phyloP scores from a whole-genome alignment of 106 monocot species.

The Dioscorea dumetorum region DNA sequence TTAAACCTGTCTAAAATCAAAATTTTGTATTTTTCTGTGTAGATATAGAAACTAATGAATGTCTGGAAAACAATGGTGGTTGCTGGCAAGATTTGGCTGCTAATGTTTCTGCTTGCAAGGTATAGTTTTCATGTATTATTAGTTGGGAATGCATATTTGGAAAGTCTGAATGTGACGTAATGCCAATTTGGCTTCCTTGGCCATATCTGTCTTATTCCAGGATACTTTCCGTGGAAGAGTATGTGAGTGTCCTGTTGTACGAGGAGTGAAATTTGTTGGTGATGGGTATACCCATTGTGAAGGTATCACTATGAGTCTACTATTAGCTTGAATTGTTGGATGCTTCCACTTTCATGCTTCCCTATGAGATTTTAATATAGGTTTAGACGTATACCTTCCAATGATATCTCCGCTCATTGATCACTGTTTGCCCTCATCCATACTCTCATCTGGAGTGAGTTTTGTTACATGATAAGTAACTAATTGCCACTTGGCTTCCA shows the following conservation, averaged over 20 bases:
- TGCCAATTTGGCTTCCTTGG: background rate
- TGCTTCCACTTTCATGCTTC: too few species aligned
- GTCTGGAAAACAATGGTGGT: conserved; percentile 80
- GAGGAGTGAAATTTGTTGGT: conserved; percentile 75
- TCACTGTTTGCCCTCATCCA: too few species aligned
- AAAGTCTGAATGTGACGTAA: background rate
- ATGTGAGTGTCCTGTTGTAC: conserved; percentile 73
- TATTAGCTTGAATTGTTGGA: too few species aligned
- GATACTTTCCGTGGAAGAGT: conserved; percentile 86
- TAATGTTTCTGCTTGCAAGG: conserved; percentile 83
- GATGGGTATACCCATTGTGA: conserved; percentile 86
- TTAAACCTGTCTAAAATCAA: too few species aligned
- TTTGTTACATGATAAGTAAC: too few species aligned
- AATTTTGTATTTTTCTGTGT: background rate
- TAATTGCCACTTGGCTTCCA: too few species aligned
- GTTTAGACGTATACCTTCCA: too few species aligned
- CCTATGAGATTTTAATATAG: too few species aligned
- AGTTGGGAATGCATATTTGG: background rate
- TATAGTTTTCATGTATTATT: conserved; percentile 5
- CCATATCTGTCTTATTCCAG: conserved; percentile 21
- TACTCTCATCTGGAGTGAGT: too few species aligned
- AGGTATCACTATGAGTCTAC: conserved; percentile 31
- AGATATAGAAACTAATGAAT: conserved; percentile 70
- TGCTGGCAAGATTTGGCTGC: conserved; percentile 76
- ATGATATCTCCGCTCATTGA: too few species aligned